A percentile compares a stretch with the other conserved stretches of the same genome.
These are phyloP conservation scores for Grifola frondosa DNA, from an alignment of 1,284 basidiomycete genomes.

Conservation along the genomic window DNA sequence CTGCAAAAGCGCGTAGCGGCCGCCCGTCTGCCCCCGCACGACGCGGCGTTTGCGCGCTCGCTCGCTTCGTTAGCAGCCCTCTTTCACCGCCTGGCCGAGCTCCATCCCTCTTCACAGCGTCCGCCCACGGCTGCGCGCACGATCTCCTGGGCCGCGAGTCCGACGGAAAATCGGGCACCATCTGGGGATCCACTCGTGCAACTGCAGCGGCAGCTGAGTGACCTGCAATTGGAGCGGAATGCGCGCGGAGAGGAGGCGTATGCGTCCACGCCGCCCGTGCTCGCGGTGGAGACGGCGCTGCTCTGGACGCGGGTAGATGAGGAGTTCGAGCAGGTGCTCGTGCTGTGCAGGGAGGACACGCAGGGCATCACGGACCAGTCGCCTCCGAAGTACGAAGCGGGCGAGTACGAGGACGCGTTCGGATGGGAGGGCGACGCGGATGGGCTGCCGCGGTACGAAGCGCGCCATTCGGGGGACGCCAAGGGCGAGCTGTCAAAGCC, in stretches of 20 bases:
- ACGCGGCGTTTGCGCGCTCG: slow-evolving; percentile 60
- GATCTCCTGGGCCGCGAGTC: slow-evolving; percentile 22
- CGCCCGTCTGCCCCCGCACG: slow-evolving; percentile 40
- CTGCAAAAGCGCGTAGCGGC: slow-evolving; percentile 52
- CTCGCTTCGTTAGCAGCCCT: slow-evolving; percentile 68
- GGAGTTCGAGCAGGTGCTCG: slow-evolving; percentile 66
- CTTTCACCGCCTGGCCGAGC: slow-evolving; percentile 55
- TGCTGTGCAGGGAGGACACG: slow-evolving; percentile 43
- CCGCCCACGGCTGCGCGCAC: slow-evolving; percentile 16
- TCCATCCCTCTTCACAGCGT: slow-evolving; percentile 28
- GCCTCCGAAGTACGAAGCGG: slow-evolving; percentile 68
- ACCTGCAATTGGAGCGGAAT: slow-evolving; percentile 58
- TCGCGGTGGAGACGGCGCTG: slow-evolving; percentile 62
- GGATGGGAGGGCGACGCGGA: slow-evolving; percentile 18
- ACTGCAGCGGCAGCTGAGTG: slow-evolving; percentile 67
- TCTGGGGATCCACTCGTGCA: slow-evolving; percentile 52
- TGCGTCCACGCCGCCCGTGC: slow-evolving; percentile 39
- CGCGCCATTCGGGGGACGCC: slow-evolving; percentile 30
- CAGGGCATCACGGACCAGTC: slow-evolving; percentile 37
- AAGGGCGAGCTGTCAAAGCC: slow-evolving; percentile 7
- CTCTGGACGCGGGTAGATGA: slow-evolving; percentile 75
- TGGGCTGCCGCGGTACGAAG: slow-evolving; percentile 62
- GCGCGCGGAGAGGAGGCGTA: slow-evolving; percentile 13
- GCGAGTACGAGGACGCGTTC: slow-evolving; percentile 38
- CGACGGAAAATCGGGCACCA: slow-evolving; percentile 28